Conservation (phyloP, 169 alveolate genomes). For the Haemoproteus tartakovskyi region DNA sequence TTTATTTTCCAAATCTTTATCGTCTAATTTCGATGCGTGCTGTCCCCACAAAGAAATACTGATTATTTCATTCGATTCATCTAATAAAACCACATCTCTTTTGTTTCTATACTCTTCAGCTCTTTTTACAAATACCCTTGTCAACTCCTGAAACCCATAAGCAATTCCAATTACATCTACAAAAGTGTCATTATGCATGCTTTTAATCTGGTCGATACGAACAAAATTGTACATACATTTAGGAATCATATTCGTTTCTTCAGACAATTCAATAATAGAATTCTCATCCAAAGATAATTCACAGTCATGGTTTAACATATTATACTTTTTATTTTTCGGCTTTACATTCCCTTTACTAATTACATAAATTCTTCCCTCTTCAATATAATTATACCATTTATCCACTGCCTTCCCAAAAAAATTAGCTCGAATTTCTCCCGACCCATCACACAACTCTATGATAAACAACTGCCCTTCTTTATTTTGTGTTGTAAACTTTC, state of each 20-base stretch:
- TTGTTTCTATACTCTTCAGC: constrained; percentile 71
- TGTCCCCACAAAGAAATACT: constrained; percentile 75
- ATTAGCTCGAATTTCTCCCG: constrained; percentile 73
- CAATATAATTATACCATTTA: constrained; percentile 75
- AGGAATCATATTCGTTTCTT: constrained; percentile 73
- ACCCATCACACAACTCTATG: constrained; percentile 56
- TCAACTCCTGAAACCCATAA: constrained; percentile 24
- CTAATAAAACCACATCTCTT: constrained; percentile 69
- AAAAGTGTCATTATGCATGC: constrained; percentile 63
- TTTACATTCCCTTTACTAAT: constrained; percentile 76
- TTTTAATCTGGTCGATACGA: constrained; percentile 67
- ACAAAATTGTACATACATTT: constrained; percentile 67
- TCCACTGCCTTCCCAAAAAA: constrained; percentile 80
- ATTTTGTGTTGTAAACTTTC: constrained; percentile 22
- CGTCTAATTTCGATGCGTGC: constrained; percentile 42
- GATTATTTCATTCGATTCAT: constrained; percentile 67
- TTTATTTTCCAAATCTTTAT: constrained; percentile 10
- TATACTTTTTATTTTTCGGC: constrained; percentile 76
- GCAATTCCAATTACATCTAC: constrained; percentile 76
- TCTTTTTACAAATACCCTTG: constrained; percentile 34
- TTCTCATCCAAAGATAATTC: constrained; percentile 75
- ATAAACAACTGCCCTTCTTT: constrained; percentile 55
- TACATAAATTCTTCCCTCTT: constrained; percentile 76
- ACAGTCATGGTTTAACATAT: constrained; percentile 71
- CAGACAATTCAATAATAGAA: constrained; percentile 69